phyloP scores from a whole-genome alignment of 305 asterid species.

The Solanum hybrid region DNA sequence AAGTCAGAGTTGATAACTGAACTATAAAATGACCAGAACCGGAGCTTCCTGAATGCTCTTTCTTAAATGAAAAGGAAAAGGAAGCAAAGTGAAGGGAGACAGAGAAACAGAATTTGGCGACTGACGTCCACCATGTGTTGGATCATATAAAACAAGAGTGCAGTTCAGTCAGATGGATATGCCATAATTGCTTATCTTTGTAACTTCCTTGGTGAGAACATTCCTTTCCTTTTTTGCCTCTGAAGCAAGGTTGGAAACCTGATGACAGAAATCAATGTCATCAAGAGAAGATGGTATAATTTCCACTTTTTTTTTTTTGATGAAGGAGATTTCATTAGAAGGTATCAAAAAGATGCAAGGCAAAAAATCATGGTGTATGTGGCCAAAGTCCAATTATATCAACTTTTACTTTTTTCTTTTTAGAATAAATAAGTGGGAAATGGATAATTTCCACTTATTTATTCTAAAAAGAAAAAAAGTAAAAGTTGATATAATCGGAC shows the following conservation, averaged over 20 bases:
- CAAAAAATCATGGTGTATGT: not conserved
- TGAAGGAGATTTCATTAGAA: not conserved
- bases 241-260: slow-evolving; percentile 69
- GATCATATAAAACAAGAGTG: not conserved
- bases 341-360: not conserved
- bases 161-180: slow-evolving; percentile 54
- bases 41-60: not conserved
- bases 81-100: not conserved
- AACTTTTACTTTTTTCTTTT: not conserved
- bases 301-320: not conserved
- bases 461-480: not conserved
- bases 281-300: not conserved
- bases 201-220: slow-evolving; percentile 64
- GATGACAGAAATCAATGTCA: slow-evolving; percentile 2
- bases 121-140: not conserved
- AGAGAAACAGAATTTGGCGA: not conserved
- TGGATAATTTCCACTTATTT: not conserved
- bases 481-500: not conserved
- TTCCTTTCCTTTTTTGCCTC: slow-evolving; percentile 67
- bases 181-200: slow-evolving; percentile 89
- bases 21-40: not conserved
- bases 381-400: not conserved
- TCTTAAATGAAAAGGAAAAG: not conserved
- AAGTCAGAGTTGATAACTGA: not conserved
- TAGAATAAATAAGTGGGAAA: not conserved